Evolutionary conservation across 2,329 filamentous ascomycete species (phyloP).

Genomic region (Ophiosphaerella narmari): DNA sequence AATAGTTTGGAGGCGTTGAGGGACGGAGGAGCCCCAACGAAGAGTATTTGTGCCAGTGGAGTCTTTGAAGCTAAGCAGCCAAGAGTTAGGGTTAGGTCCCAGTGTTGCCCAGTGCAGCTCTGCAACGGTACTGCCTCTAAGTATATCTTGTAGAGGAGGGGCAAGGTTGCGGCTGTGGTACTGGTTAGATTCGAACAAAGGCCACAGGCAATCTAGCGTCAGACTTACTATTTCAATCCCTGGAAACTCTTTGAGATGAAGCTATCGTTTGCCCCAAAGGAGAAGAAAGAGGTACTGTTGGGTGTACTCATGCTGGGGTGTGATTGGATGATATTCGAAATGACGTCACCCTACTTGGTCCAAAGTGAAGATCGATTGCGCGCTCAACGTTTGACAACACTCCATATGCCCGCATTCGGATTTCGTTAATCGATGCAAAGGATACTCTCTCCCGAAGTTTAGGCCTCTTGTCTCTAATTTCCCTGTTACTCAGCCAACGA

Average conservation of each 20-base stretch:
- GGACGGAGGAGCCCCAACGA: slow-evolving; percentile 34
- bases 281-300: slow-evolving; percentile 37
- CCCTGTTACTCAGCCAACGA: slow-evolving; percentile 3
- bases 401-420: background rate
- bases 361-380: background rate
- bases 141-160: slow-evolving; percentile 28
- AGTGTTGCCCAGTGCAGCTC: slow-evolving; percentile 41
- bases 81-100: slow-evolving; percentile 36
- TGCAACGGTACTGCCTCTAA: slow-evolving; percentile 27
- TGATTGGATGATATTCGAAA: slow-evolving; percentile 28
- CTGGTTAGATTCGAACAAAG: slow-evolving; percentile 7
- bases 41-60: slow-evolving; percentile 27
- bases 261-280: slow-evolving; percentile 40
- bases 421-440: background rate
- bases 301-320: slow-evolving; percentile 30
- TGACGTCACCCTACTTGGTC: slow-evolving; percentile 34
- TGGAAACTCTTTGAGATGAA: slow-evolving; percentile 39
- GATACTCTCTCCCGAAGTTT: background rate
- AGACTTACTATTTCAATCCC: slow-evolving; percentile 37
- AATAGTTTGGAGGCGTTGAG: slow-evolving; percentile 24
- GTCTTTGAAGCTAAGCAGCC: slow-evolving; percentile 41
- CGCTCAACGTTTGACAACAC: too few relatives aligned
- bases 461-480: background rate
- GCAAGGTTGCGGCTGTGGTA: slow-evolving; percentile 35
- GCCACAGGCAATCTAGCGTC: too few relatives aligned